Percentiles rank a stretch among this genome's conserved stretches.
Evolutionary conservation across 805 yeast species (phyloP).

Genomic region (Tetrapisispora taiwanensis): DNA sequence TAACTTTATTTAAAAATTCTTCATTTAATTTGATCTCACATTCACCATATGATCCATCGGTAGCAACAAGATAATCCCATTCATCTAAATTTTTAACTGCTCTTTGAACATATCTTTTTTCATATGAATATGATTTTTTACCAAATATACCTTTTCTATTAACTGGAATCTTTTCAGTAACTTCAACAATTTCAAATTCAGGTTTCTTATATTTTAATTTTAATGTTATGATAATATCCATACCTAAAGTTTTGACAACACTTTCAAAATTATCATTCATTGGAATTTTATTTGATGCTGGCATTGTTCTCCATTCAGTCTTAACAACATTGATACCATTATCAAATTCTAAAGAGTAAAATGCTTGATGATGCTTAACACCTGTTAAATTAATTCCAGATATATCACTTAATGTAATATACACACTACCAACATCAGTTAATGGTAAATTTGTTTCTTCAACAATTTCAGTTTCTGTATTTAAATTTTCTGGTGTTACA

Average conservation of each 20-base stretch:
- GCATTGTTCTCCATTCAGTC: slow-evolving; percentile 40
- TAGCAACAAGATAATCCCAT: slow-evolving; percentile 59
- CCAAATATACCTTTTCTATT: slow-evolving; percentile 24
- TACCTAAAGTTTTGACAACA: slow-evolving; percentile 26
- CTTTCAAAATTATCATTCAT: slow-evolving; percentile 71
- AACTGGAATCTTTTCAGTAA: slow-evolving; percentile 45
- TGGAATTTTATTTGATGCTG: slow-evolving; percentile 22
- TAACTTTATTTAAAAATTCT: slow-evolving; percentile 9
- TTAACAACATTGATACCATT: slow-evolving; percentile 20
- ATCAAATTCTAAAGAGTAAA: slow-evolving; percentile 36
- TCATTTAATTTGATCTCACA: slow-evolving; percentile 42
- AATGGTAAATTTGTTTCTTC: background rate
- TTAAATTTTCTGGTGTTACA: background rate
- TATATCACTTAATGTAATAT: slow-evolving; percentile 40
- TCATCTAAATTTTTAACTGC: slow-evolving; percentile 39
- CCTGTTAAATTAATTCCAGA: slow-evolving; percentile 41
- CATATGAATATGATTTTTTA: slow-evolving; percentile 29
- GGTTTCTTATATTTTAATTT: slow-evolving; percentile 48
- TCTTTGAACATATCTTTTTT: slow-evolving; percentile 40
- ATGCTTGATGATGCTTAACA: slow-evolving; percentile 35
- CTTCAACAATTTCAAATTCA: slow-evolving; percentile 44
- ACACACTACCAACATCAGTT: slow-evolving; percentile 39
- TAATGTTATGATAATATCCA: slow-evolving; percentile 61
- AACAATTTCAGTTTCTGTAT: background rate
- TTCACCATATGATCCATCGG: slow-evolving; percentile 84